Base-by-base conservation (phyloP, 1,284 basidiomycete species). In the Lentinula novae-zelandiae region DNA sequence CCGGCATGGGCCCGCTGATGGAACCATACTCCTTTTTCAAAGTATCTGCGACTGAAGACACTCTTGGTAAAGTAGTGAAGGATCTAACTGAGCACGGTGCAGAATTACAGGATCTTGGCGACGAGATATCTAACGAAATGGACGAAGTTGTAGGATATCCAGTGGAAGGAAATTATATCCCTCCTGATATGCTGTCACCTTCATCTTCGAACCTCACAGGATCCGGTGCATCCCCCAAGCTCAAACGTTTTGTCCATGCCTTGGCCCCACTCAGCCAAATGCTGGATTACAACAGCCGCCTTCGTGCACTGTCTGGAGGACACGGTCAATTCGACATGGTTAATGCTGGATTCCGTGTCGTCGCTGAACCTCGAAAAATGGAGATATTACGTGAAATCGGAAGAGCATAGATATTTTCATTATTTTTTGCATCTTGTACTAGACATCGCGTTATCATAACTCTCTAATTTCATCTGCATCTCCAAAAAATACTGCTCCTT, bases 251-350 rank as follows among this genome's bases (percentile, higher is more conserved):
- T n/a, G 75, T 93, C 20, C 73, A 84, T 62, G 88, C 90, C 2
- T 67, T 86, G 31, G 91, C 89, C 8, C 93, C 93, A 3, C 78
- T 95, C 27, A 89, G 87, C 64, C 83, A 82, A 66, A 86, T 94
- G 82, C 78, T 95, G 31, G 87, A 93, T 69, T 95, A 92, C 69
- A 89, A 89, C 20, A 87, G 79, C 56, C 81, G 92, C 31, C 72
- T 95, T 55, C 84, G 93, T 15, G 88, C 93, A 0, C 72, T 95
- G 22, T 90, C 91, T 0, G 93, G 90, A 49, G 93, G 93, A 1
- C 85, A 91, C 68, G 93, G 92, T 5, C 73, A 80, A 20, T 94
- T 93, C 67, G 90, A 92, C 68, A 92, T 92, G 87, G 73, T 76
- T 40, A 83, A 83, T 60, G 86, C 86, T 17, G 93, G 92, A 5